Base-by-base conservation (phyloP, 2,329 filamentous ascomycete genomes). In the Aspergillus sclerotialis region DNA sequence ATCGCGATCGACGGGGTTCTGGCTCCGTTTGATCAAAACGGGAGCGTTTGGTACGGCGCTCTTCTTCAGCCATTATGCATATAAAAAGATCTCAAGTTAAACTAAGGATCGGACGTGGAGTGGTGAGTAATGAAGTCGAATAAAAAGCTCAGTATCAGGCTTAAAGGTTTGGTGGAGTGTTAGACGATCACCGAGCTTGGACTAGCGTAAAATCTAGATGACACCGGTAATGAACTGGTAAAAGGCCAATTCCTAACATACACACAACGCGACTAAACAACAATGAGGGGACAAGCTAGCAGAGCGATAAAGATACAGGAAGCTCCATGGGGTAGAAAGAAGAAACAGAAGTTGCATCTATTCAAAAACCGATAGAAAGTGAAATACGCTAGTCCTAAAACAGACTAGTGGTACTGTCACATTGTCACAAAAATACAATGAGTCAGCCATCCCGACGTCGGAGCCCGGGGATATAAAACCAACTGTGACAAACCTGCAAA, bases 21-120 rank as follows among this genome's bases (percentile, higher is more conserved):
- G 84, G 80, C 58, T 90, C 86, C 30, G 80, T 92, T 63, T 93
- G 86, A 59, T 96, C 90, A 64, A 96, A 95, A 61, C 90, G 87
- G 55, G 88, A 94, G 43, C 88, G 83, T 71, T 94, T 94, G 40
- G 72, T 69, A 40, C 79, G 78, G 57, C 80, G 76, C 49, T 89
- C 84, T 44, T 82, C 73, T 52, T 92, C 86, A 47, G 84, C 78
- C 87, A 94, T 25, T 24, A 9, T 19, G 19, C n/a, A 13, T 29
- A n/a, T 14, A 12, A 14, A 24, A n/a, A 5, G 15, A 14, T 15
- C 14, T 10, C 12, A 15, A 18, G 15, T 14, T 15, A 23, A 14
- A 16, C 15, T 30, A 26, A 17, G 25, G 23, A 29, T n/a, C 23
- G 10, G 24, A n/a, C 27, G 11, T 18, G 14, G 19, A 30, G 21